Evolutionary conservation across 75 land plant genomes (phyloP).

Genomic region (Picea glauca): DNA sequence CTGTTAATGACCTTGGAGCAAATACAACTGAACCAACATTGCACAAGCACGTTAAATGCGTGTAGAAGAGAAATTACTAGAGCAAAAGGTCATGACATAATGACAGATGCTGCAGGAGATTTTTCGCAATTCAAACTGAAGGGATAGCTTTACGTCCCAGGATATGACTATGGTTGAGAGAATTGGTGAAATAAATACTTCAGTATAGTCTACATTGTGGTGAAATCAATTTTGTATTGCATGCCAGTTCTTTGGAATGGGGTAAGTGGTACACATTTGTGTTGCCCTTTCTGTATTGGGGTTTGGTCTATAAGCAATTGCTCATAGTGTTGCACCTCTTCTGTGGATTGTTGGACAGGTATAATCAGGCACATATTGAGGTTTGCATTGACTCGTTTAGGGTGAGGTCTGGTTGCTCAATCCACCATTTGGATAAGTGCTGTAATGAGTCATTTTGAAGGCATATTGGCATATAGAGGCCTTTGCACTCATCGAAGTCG

Average conservation of each 20-base stretch:
- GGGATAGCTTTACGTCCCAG: background rate
- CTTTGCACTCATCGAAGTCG: background rate
- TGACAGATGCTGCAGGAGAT: background rate
- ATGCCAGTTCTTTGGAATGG: background rate
- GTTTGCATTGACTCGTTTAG: background rate
- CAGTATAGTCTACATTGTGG: background rate
- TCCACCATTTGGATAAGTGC: background rate
- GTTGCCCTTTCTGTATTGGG: background rate
- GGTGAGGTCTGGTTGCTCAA: background rate
- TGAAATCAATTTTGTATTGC: background rate
- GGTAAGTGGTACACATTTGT: background rate
- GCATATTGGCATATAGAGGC: background rate
- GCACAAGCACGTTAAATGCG: background rate
- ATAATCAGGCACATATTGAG: background rate
- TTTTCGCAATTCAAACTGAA: background rate
- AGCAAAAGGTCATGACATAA: background rate
- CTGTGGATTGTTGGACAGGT: background rate
- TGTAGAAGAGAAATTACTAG: background rate
- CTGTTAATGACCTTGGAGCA: background rate
- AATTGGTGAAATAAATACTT: background rate
- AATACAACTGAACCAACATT: background rate
- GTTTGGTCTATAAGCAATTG: background rate
- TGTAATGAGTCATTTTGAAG: background rate
- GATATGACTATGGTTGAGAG: background rate
- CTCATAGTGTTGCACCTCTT: background rate